Percentiles rank a stretch among this genome's conserved stretches.
Evolutionary conservation across 2,329 filamentous ascomycete genomes (phyloP).

Genomic region (Pyricularia grisea): DNA sequence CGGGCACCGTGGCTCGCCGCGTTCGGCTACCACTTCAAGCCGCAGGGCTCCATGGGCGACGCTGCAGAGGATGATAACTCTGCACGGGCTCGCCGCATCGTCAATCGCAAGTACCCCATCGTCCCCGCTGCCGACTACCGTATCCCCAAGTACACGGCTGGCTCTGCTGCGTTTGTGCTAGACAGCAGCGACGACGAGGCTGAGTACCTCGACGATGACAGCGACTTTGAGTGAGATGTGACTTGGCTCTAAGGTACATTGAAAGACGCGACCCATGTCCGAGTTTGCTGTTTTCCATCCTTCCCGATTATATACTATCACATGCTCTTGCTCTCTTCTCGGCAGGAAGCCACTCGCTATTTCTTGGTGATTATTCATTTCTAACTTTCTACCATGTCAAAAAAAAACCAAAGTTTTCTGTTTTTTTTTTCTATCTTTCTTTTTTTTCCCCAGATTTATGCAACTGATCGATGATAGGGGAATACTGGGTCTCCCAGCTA

Average conservation of each 20-base stretch:
- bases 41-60: background rate
- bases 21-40: slow-evolving; percentile 22
- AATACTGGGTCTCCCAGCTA: background rate
- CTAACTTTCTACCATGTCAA: background rate
- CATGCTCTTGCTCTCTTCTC: background rate
- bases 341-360: background rate
- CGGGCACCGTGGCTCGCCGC: slow-evolving; percentile 32
- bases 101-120: slow-evolving; percentile 27
- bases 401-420: background rate
- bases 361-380: background rate
- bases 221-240: background rate
- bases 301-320: background rate
- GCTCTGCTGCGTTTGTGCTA: slow-evolving; percentile 37
- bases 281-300: background rate
- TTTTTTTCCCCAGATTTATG: background rate
- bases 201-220: slow-evolving; percentile 9
- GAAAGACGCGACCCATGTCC: background rate
- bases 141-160: slow-evolving; percentile 31
- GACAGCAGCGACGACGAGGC: slow-evolving; percentile 26
- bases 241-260: background rate
- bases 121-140: slow-evolving; percentile 32
- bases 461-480: too few relatives aligned
- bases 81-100: slow-evolving; percentile 3
- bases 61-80: background rate
- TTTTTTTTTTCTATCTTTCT: too few relatives aligned